phyloP scores from a whole-genome alignment of 2,329 filamentous ascomycete genomes.

The Trichophyton simii region DNA sequence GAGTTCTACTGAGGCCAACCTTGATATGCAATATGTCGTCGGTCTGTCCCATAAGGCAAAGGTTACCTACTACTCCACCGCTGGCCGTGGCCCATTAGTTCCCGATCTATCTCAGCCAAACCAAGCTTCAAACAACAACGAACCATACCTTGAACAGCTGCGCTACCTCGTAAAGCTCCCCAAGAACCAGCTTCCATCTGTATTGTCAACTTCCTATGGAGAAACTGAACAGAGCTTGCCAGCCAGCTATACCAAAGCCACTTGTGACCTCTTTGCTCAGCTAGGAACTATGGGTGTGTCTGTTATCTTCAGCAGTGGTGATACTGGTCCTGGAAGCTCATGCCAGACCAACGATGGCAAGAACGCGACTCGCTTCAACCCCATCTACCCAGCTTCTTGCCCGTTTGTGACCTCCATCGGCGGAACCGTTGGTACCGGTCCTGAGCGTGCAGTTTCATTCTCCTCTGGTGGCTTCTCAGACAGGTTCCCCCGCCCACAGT shows the following conservation, averaged over 20 bases:
- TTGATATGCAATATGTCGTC: slow-evolving; percentile 51
- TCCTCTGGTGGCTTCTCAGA: slow-evolving; percentile 40
- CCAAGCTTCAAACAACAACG: slow-evolving; percentile 40
- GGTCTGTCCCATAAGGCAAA: slow-evolving; percentile 43
- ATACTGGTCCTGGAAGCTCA: slow-evolving; percentile 45
- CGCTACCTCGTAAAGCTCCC: slow-evolving; percentile 46
- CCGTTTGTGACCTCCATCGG: slow-evolving; percentile 54
- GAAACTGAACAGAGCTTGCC: slow-evolving; percentile 54
- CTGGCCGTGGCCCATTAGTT: slow-evolving; percentile 41
- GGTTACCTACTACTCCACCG: slow-evolving; percentile 45
- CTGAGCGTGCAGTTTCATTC: slow-evolving; percentile 38
- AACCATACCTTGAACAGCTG: slow-evolving; percentile 55
- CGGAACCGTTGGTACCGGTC: slow-evolving; percentile 41
- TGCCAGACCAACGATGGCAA: slow-evolving; percentile 46
- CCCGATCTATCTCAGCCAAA: slow-evolving; percentile 36
- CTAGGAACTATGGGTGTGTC: slow-evolving; percentile 55
- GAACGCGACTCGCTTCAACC: slow-evolving; percentile 40
- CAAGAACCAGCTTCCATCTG: slow-evolving; percentile 45
- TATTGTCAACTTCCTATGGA: slow-evolving; percentile 58
- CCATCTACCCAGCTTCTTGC: slow-evolving; percentile 45
- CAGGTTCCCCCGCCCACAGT: slow-evolving; percentile 36
- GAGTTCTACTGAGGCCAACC: slow-evolving; percentile 46
- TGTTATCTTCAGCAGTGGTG: slow-evolving; percentile 53
- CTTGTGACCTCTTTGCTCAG: slow-evolving; percentile 51
- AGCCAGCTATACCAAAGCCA: slow-evolving; percentile 44